Percentiles rank a stretch among this genome's conserved stretches.
phyloP scores from a whole-genome alignment of 257 asterid genomes.

The Anisodus acutangulus region DNA sequence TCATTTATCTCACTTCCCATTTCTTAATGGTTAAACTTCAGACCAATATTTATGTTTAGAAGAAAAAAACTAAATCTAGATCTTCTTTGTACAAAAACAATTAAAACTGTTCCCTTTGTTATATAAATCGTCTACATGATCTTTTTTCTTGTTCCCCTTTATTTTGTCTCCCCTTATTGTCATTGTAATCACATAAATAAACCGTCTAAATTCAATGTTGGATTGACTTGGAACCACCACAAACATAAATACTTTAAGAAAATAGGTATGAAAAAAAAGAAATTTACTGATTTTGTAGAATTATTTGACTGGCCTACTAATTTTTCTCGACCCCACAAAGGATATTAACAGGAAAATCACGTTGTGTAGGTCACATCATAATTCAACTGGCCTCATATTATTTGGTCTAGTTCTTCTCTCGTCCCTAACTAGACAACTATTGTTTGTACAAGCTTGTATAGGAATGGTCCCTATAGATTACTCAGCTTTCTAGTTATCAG shows the following conservation, averaged over 20 bases:
- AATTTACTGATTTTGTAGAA: not conserved
- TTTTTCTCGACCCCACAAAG: slow-evolving; percentile 1
- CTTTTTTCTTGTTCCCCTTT: not conserved
- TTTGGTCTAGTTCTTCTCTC: not conserved
- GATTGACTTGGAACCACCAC: not conserved
- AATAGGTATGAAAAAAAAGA: not conserved
- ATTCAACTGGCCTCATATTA: not conserved
- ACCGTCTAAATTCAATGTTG: not conserved
- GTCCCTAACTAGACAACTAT: not conserved
- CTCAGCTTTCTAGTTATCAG: not conserved
- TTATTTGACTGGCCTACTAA: not conserved
- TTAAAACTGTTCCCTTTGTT: not conserved
- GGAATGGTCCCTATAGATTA: not conserved
- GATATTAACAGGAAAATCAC: not conserved
- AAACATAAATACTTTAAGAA: not conserved
- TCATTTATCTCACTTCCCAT: not conserved
- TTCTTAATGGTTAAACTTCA: not conserved
- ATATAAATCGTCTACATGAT: not conserved
- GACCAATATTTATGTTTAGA: not conserved
- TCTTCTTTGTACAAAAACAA: not conserved
- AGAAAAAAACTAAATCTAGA: not conserved
- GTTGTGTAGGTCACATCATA: slow-evolving; percentile 22
- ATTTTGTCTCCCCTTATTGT: not conserved
- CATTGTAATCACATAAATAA: not conserved
- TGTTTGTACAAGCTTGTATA: not conserved